Evolutionary conservation across 805 yeast genomes (phyloP), one percentile per base, ranked within the genome.

Genomic region (Schwanniomyces sp.): DNA sequence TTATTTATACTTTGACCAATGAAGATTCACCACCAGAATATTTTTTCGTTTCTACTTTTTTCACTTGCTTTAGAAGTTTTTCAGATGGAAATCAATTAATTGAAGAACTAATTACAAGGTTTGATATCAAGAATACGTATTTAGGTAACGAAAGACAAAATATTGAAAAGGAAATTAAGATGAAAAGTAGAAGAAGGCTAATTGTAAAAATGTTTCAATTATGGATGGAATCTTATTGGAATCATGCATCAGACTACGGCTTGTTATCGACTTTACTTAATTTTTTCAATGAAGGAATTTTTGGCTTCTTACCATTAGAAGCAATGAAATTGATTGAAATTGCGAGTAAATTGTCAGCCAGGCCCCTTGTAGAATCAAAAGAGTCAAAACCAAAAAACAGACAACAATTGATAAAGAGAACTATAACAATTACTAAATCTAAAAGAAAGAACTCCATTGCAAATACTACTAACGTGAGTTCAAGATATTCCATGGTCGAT

Each of bases 221-320:
- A 30, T 92, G 99, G 99, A 69, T 92, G 64, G 96, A 90, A 64
- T 85, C 94, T 44, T 91, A 86, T 62, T 92, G 97, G 97, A 81
- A 84, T 52, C 80, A 79, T 41, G 74, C 76, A 38, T 46, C 66
- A 5, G 96, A 91, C 62, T 79, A 78, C 51, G 67, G 64, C 24
- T 70, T 84, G 34, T 67, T 91, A 40, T 81, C 94, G 10, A 85
- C 89, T 0, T 68, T 90, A 57, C 76, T 87, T 40, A 87, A 87
- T 58, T 86, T 90, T 60, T 84, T 88, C 59, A 88, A 87, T 62
- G 96, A 88, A 64, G 90, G 84, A 11, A 74, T 84, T n/a, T 72
- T 80, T n/a, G 58, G 63, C 10, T 72, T 63, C 48, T 67, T 86
- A 45, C 95, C 94, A 0, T 65, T 84, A 17, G 92, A 87, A 53